Evolutionary conservation across 176 grass and related monocot genomes (phyloP), one percentile per base, ranked within the genome.

Genomic region (Eleusine coracana): DNA sequence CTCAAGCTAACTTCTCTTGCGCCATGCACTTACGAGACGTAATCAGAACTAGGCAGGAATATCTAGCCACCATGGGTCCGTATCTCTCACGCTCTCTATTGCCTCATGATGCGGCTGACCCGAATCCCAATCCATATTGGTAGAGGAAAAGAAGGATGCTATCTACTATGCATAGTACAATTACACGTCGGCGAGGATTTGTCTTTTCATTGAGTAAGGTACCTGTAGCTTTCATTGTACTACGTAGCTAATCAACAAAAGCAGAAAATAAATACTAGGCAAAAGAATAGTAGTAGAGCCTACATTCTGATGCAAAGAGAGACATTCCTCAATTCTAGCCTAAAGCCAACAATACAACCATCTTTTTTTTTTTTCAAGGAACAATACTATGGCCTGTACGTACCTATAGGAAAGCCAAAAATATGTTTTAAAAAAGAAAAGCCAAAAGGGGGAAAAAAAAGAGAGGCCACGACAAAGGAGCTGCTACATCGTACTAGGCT

Each of bases 31-130:
- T 8, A 46, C 59, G 10, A 1, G 46, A 38, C 12, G 61, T 66
- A 86, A 86, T 68, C 74, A 75, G 14, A 60, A 14, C 8, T 20
- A 10, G 70, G 70, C 70, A 75, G 65, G 78, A 87, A 86, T 69
- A 75, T 81, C 62, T 81, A 74, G 5, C 71, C 14, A 21, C 0
- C 23, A 9, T 67, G 15, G 25, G 16, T 13, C 11, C 65, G 17
- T 37, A 16, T 81, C 36, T 62, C 65, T 28, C 28, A 13, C 45
- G 8, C 6, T 39, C 6, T 5, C 11, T 34, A 34, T 10, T 18
- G 9, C 23, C 14, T 46, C 27, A 75, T 81, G 27, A 59, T 73
- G 51, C 73, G 16, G 84, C 16, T 20, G 31, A 34, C 31, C 31
- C 31, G 2, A 34, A 34, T 34, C 31, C 31, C 31, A 34, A 34